These are phyloP conservation scores for Hirsutella minnesotensis DNA, from an alignment of 2,329 filamentous ascomycete genomes.

Conservation along the genomic window DNA sequence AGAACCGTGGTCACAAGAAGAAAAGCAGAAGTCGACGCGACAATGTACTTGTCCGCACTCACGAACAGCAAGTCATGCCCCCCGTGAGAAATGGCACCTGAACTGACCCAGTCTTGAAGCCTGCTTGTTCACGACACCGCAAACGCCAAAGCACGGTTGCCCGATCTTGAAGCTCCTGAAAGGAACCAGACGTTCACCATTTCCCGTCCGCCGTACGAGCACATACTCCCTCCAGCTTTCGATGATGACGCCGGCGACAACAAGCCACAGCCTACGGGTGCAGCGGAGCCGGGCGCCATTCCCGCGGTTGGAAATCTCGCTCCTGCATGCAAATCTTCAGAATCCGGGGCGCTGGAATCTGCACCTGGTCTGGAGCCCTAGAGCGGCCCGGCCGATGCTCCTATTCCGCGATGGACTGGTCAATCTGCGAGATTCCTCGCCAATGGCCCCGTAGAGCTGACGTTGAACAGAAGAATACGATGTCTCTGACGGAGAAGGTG, in stretches of 20 bases:
- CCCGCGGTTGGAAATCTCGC: too few relatives aligned
- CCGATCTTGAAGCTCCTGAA: neutral
- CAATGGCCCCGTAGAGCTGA: neutral
- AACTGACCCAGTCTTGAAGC: neutral
- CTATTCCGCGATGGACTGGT: neutral
- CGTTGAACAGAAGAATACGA: conserved; percentile 10
- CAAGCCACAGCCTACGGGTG: too few relatives aligned
- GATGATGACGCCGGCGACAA: neutral
- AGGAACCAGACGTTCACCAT: neutral
- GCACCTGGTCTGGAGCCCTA: neutral
- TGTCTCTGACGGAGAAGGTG: conserved; percentile 29
- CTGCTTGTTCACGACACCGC: neutral
- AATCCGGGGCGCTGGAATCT: neutral
- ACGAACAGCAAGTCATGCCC: neutral
- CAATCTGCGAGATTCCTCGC: neutral
- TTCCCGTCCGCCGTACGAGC: neutral
- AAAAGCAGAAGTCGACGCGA: too few relatives aligned
- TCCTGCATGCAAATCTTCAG: too few relatives aligned
- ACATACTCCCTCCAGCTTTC: neutral
- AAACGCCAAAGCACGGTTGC: neutral
- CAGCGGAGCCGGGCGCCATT: too few relatives aligned
- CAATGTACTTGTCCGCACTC: neutral
- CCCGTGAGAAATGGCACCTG: too few relatives aligned
- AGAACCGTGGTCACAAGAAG: neutral
- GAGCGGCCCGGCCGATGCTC: neutral